These are phyloP conservation scores for Pouteria glomerata DNA, from an alignment of 148 eudicot species.

Conservation along the genomic window DNA sequence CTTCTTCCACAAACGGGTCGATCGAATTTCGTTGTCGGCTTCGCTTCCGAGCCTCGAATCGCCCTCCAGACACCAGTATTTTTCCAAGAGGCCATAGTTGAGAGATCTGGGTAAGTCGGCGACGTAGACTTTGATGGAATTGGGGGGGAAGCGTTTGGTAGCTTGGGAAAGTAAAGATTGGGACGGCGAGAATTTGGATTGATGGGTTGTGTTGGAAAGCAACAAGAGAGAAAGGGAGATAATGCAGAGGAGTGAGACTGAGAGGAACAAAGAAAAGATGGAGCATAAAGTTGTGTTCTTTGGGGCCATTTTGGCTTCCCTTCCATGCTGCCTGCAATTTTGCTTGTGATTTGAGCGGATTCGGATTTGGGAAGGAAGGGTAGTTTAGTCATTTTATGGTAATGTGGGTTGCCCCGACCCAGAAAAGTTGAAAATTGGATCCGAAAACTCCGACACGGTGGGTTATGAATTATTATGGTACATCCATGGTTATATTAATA, in stretches of 20 bases:
- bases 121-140: constrained; percentile 57
- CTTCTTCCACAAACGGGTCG: constrained; percentile 23
- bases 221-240: constrained; percentile 43
- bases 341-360: neutral
- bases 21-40: constrained; percentile 59
- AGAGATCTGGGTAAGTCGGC: constrained; percentile 72
- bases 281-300: constrained; percentile 23
- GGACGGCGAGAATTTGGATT: constrained; percentile 14
- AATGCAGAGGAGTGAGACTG: constrained; percentile 32
- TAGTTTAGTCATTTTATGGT: neutral
- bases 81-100: constrained; percentile 45
- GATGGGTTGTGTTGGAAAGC: constrained; percentile 24
- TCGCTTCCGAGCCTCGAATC: constrained; percentile 74
- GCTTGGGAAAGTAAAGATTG: constrained; percentile 20
- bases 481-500: too few species aligned
- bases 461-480: neutral
- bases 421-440: neutral
- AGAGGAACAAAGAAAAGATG: constrained; percentile 37
- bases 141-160: constrained; percentile 12
- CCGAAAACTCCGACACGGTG: neutral
- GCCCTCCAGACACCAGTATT: constrained; percentile 58
- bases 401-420: neutral
- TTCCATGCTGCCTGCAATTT: neutral
- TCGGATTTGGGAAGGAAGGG: neutral
- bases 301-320: neutral